A percentile compares a stretch with the other conserved stretches of the same genome.
Evolutionary conservation across 345 rosid genomes (phyloP).

Genomic region (Toxicodendron radicans): DNA sequence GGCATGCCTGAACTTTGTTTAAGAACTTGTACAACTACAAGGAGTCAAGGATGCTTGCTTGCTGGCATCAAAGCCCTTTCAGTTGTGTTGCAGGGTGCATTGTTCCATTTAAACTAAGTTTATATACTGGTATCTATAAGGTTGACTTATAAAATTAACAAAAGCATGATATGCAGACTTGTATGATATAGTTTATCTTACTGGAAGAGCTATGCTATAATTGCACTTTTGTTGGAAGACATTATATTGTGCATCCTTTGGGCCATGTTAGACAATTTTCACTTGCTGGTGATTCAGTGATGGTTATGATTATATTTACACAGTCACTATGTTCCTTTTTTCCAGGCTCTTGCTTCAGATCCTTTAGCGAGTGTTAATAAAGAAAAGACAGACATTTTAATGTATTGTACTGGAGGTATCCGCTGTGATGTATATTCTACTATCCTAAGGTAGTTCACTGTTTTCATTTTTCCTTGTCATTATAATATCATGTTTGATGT

Average conservation of each 20-base stretch:
- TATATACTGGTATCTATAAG: too few relatives aligned
- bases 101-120: background rate
- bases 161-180: too few relatives aligned
- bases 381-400: conserved; percentile 68
- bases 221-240: background rate
- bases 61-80: too few relatives aligned
- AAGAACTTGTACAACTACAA: background rate
- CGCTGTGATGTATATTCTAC: conserved; percentile 97
- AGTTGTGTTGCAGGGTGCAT: background rate
- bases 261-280: background rate
- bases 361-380: conserved; percentile 71
- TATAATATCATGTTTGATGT: background rate
- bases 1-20: background rate
- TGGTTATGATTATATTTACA: conserved; percentile 12
- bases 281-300: background rate
- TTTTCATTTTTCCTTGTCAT: conserved; percentile 5
- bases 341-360: conserved; percentile 62
- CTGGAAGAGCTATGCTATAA: background rate
- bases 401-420: conserved; percentile 97
- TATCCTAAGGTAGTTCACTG: conserved; percentile 61
- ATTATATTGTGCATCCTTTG: background rate
- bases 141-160: too few relatives aligned
- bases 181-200: background rate
- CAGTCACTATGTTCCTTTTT: conserved; percentile 1
- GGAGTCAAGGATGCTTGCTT: too few relatives aligned